phyloP scores from a whole-genome alignment of 495 filamentous ascomycete genomes.

The Beverwykella pulmonaria region DNA sequence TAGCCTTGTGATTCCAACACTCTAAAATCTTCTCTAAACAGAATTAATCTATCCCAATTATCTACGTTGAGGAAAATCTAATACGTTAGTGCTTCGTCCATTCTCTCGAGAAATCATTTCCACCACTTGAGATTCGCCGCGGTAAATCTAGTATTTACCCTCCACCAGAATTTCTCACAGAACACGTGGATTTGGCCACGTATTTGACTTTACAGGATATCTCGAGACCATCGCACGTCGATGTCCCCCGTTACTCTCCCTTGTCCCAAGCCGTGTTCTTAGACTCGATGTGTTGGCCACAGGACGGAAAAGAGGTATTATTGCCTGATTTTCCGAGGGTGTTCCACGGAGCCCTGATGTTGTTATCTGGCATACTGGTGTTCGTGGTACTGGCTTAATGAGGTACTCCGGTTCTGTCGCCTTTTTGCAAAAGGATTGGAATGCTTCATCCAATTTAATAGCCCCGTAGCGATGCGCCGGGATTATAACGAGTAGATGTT shows the following conservation, averaged over 20 bases:
- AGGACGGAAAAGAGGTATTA: neutral
- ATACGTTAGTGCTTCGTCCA: too few species aligned
- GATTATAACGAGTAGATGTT: neutral
- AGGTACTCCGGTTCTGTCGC: neutral
- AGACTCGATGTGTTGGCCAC: neutral
- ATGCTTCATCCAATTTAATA: neutral
- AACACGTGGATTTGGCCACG: neutral
- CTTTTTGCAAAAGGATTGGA: neutral
- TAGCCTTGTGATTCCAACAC: too few species aligned
- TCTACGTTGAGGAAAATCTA: too few species aligned
- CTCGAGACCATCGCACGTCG: neutral
- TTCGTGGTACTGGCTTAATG: neutral
- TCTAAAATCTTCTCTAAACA: too few species aligned
- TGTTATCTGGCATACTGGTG: neutral
- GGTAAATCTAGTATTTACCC: too few species aligned
- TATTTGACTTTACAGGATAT: neutral
- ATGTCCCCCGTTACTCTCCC: neutral
- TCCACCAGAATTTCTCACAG: neutral
- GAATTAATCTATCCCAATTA: too few species aligned
- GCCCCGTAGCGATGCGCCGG: neutral
- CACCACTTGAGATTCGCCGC: too few species aligned
- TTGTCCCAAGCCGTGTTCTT: neutral
- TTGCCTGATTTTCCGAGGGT: neutral
- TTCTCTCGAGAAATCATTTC: too few species aligned
- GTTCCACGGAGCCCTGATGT: neutral